phyloP scores from a whole-genome alignment of 805 yeast genomes.

The Candida caryicola region DNA sequence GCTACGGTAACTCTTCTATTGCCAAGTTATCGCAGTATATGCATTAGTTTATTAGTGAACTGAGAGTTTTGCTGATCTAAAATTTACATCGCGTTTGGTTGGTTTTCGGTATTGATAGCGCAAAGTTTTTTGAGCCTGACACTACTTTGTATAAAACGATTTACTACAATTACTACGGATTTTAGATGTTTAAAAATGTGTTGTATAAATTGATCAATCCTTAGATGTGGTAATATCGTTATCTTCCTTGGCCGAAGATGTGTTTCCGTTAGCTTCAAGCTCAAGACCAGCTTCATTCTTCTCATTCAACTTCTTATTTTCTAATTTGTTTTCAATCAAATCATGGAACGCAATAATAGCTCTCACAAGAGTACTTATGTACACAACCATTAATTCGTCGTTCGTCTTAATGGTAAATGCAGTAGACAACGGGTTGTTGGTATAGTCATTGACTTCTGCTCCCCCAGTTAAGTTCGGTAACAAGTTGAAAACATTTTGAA shows the following conservation, averaged over 20 bases:
- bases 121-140: too few species aligned
- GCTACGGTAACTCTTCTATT: not conserved
- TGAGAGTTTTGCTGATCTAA: not conserved
- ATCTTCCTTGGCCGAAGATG: not conserved
- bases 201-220: too few species aligned
- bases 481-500: slow-evolving; percentile 92
- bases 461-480: slow-evolving; percentile 67
- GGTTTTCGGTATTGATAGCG: not conserved
- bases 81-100: not conserved
- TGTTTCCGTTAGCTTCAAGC: not conserved
- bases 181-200: too few species aligned
- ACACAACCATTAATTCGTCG: slow-evolving; percentile 93
- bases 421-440: slow-evolving; percentile 57
- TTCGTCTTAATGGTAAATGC: slow-evolving; percentile 92
- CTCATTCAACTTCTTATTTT: slow-evolving; percentile 51
- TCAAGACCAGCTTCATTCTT: slow-evolving; percentile 10
- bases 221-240: not conserved
- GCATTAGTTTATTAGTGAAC: not conserved
- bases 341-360: slow-evolving; percentile 96
- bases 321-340: slow-evolving; percentile 91
- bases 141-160: too few species aligned
- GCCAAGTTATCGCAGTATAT: not conserved
- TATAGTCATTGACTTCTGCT: slow-evolving; percentile 14
- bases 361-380: slow-evolving; percentile 84
- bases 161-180: too few species aligned